Conservation (phyloP, 371 early-diverging fungal species). For the Zancudomyces culisetae region DNA sequence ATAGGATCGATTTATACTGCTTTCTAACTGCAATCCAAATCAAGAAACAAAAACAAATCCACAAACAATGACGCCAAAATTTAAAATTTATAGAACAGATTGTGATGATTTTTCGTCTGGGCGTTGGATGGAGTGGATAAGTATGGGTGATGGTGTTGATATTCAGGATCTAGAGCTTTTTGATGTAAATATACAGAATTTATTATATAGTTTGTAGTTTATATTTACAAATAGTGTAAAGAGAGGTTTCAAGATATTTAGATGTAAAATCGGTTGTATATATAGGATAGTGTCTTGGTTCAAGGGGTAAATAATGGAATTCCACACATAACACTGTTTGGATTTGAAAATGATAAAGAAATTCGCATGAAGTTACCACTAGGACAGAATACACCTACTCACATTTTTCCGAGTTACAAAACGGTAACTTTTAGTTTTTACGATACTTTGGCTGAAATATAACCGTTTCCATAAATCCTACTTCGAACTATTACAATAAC, state of each 20-base stretch:
- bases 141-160: slow-evolving; percentile 35
- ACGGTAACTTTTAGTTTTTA: neutral
- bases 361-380: neutral
- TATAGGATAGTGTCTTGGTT: slow-evolving; percentile 34
- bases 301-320: slow-evolving; percentile 39
- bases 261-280: too few relatives aligned
- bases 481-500: too few relatives aligned
- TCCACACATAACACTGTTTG: slow-evolving; percentile 29
- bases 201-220: neutral
- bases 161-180: slow-evolving; percentile 75
- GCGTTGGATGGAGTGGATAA: slow-evolving; percentile 42
- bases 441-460: neutral
- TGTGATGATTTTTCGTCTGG: slow-evolving; percentile 19
- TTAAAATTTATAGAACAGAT: neutral
- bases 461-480: neutral
- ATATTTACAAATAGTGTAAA: too few relatives aligned
- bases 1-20: slow-evolving; percentile 42
- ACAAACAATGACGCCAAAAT: neutral
- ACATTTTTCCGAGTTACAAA: neutral
- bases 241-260: too few relatives aligned
- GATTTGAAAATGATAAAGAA: neutral
- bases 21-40: slow-evolving; percentile 41
- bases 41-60: slow-evolving; percentile 16
- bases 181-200: slow-evolving; percentile 17
- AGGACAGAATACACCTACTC: neutral